Percentiles rank a stretch among this genome's conserved stretches.
Conservation (phyloP, 441 rosid genomes). For the Euphorbia schlechtendalii region DNA sequence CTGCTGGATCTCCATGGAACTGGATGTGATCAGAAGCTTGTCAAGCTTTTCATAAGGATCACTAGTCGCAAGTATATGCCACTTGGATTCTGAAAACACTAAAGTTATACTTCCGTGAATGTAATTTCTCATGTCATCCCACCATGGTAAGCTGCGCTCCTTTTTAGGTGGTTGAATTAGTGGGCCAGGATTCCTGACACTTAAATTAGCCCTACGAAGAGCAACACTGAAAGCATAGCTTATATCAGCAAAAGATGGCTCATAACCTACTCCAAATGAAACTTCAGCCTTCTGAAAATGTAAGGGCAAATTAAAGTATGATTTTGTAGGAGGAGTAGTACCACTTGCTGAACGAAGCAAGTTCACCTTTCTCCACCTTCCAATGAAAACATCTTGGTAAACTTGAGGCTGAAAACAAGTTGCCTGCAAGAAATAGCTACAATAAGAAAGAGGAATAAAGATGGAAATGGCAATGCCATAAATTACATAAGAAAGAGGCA, state of each 20-base stretch:
- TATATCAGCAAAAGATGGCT: conserved; percentile 91
- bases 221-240: conserved; percentile 98
- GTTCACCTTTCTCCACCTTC: conserved; percentile 95
- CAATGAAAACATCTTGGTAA: conserved; percentile 82
- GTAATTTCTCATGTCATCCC: conserved; percentile 99
- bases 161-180: conserved; percentile 58
- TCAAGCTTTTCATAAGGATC: conserved; percentile 98
- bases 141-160: conserved; percentile 97
- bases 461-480: conserved; percentile 3
- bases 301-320: conserved; percentile 76
- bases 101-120: conserved; percentile 72
- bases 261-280: conserved; percentile 95
- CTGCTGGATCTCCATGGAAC: conserved; percentile 80
- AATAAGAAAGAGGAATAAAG: not conserved
- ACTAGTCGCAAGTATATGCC: conserved; percentile 81
- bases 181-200: conserved; percentile 60
- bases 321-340: conserved; percentile 94
- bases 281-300: conserved; percentile 73
- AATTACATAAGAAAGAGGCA: not conserved
- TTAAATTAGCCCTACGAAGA: conserved; percentile 95
- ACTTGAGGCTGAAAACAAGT: conserved; percentile 96
- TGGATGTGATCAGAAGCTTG: conserved; percentile 66
- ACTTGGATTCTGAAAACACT: conserved; percentile 60
- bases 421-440: conserved; percentile 51
- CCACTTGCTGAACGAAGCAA: conserved; percentile 97